Conservation (phyloP, 2,329 filamentous ascomycete species). For the Sporothrix inflata region DNA sequence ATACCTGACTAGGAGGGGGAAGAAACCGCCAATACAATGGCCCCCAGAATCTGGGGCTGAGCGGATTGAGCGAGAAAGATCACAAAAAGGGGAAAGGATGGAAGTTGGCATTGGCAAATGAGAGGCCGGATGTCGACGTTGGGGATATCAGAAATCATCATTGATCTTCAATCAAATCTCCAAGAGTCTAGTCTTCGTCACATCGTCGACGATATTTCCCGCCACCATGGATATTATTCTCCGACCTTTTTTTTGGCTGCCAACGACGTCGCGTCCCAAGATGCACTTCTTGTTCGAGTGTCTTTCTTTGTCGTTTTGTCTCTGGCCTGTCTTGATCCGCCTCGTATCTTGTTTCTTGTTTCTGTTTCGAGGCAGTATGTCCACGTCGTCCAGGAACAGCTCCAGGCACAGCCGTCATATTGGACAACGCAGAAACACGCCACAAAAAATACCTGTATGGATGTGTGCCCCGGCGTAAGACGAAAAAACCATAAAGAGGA, state of each 20-base stretch:
- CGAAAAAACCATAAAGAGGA: background rate
- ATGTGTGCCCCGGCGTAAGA: background rate
- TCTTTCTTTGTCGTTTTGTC: background rate
- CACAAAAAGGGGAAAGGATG: background rate
- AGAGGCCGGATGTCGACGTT: background rate
- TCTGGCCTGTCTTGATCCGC: slow-evolving; percentile 1
- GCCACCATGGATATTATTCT: background rate
- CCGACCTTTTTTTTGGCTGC: background rate
- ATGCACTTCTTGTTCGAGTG: background rate
- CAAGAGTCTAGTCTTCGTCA: background rate
- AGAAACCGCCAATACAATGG: too few relatives aligned
- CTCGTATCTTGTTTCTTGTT: background rate
- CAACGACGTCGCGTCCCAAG: background rate
- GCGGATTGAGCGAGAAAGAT: background rate
- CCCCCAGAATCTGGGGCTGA: background rate
- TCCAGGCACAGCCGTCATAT: background rate
- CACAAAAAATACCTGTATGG: background rate
- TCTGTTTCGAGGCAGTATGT: slow-evolving; percentile 8
- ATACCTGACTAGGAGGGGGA: background rate
- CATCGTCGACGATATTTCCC: background rate
- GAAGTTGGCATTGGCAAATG: background rate
- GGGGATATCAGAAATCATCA: too few relatives aligned
- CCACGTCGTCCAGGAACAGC: background rate
- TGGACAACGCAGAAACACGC: background rate
- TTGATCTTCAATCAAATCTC: background rate